Evolutionary conservation across 805 yeast species (phyloP).

Genomic region (Candida ipomoeae): DNA sequence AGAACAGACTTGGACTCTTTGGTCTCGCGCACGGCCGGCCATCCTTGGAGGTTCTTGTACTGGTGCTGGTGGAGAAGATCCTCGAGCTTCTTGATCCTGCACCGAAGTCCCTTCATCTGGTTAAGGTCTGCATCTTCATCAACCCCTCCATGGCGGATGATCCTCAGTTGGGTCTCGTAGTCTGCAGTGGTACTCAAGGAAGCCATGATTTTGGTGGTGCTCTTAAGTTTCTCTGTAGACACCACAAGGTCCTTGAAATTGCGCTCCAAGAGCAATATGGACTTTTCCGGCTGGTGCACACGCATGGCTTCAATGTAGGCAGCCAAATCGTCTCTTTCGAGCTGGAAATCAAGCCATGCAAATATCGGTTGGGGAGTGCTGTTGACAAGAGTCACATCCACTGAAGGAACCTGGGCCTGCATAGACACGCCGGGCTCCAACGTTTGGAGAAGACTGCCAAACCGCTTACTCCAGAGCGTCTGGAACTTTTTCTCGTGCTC

Average conservation of each 20-base stretch:
- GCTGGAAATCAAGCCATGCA: constrained; percentile 34
- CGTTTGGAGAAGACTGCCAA: constrained; percentile 40
- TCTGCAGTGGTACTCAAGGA: constrained; percentile 17
- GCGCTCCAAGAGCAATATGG: constrained; percentile 36
- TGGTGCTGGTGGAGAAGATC: constrained; percentile 72
- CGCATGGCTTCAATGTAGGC: constrained; percentile 27
- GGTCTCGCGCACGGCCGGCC: constrained; percentile 29
- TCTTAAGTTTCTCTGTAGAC: constrained; percentile 35
- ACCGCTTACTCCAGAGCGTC: constrained; percentile 60
- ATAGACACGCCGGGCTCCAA: constrained; percentile 15
- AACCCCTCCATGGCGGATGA: constrained; percentile 8
- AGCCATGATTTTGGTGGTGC: constrained; percentile 28
- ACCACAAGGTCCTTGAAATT: constrained; percentile 44
- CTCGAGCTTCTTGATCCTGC: constrained; percentile 73
- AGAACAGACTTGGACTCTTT: constrained; percentile 6
- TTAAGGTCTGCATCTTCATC: constrained; percentile 28
- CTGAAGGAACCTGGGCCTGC: constrained; percentile 22
- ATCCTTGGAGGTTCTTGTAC: constrained; percentile 48
- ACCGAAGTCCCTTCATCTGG: constrained; percentile 58
- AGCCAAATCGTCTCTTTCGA: constrained; percentile 32
- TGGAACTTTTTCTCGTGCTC: constrained; percentile 55
- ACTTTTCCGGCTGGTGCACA: constrained; percentile 26
- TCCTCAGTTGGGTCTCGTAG: constrained; percentile 14
- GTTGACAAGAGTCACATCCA: constrained; percentile 17
- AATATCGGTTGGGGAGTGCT: constrained; percentile 10